A percentile compares a stretch with the other conserved stretches of the same genome.
These are phyloP conservation scores for Alternaria dauci DNA, from an alignment of 2,329 filamentous ascomycete species.

Conservation along the genomic window DNA sequence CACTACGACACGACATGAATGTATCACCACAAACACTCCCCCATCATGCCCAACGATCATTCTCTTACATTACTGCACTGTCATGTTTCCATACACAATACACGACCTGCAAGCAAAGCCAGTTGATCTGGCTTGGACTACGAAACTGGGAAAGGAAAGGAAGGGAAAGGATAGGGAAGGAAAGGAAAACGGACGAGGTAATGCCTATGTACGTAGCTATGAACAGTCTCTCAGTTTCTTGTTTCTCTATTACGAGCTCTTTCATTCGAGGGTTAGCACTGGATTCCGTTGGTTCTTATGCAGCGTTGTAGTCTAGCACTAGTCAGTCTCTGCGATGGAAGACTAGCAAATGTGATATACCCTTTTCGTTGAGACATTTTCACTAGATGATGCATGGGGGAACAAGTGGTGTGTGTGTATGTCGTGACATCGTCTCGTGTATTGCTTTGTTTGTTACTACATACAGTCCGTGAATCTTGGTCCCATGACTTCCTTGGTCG, in stretches of 20 bases:
- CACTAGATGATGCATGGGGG: not conserved
- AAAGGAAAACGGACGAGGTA: conserved; percentile 5
- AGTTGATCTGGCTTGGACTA: conserved; percentile 5
- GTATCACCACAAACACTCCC: not conserved
- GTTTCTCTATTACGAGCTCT: not conserved
- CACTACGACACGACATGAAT: conserved; percentile 10
- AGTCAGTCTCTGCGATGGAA: conserved; percentile 1
- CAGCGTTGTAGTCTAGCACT: conserved; percentile 1
- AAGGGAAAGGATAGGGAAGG: not conserved
- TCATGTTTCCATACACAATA: not conserved
- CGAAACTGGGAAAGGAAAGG: not conserved
- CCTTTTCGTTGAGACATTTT: conserved; percentile 8
- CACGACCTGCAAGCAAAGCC: not conserved
- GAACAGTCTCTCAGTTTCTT: conserved; percentile 7
- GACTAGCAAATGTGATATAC: conserved; percentile 16
- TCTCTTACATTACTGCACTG: not conserved
- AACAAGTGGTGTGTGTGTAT: not conserved
- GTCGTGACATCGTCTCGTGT: not conserved
- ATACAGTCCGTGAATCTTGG: not conserved
- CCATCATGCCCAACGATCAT: not conserved
- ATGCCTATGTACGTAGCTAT: conserved; percentile 18
- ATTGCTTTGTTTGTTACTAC: not conserved
- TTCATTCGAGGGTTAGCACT: not conserved
- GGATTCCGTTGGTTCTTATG: conserved; percentile 8
- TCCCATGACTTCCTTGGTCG: not conserved